Conservation (phyloP, 2,329 filamentous ascomycete species). For the Aspergillus melleus region DNA sequence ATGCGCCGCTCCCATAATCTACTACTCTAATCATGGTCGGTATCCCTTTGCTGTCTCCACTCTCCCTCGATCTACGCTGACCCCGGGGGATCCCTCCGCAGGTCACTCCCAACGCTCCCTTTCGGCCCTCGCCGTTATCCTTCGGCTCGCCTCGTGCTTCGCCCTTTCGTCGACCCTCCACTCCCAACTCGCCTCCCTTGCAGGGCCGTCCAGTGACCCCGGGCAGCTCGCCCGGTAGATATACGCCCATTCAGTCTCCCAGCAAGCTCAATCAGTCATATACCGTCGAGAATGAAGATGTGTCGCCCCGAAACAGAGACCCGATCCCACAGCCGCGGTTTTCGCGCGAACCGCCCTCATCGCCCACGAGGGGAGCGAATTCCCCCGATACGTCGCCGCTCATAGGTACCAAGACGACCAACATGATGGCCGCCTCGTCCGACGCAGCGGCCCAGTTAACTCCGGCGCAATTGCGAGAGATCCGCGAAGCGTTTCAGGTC, state of each 20-base stretch:
- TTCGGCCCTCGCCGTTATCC: slow-evolving; percentile 70
- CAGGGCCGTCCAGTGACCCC: slow-evolving; percentile 51
- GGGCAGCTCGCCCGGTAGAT: slow-evolving; percentile 46
- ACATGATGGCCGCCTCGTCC: slow-evolving; percentile 24
- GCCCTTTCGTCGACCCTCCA: slow-evolving; percentile 66
- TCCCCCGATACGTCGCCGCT: slow-evolving; percentile 30
- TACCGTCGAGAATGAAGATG: slow-evolving; percentile 44
- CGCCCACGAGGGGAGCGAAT: slow-evolving; percentile 38
- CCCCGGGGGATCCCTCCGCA: slow-evolving; percentile 9
- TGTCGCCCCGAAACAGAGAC: slow-evolving; percentile 27
- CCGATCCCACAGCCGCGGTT: slow-evolving; percentile 37
- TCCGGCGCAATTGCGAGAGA: slow-evolving; percentile 76
- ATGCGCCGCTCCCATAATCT: too few relatives aligned
- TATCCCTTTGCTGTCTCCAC: not conserved
- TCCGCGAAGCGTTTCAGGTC: slow-evolving; percentile 92
- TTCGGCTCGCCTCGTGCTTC: slow-evolving; percentile 71
- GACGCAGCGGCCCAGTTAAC: slow-evolving; percentile 59
- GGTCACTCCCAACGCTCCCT: slow-evolving; percentile 56
- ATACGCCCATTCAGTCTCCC: slow-evolving; percentile 46
- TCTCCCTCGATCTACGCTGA: not conserved
- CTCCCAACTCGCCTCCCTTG: slow-evolving; percentile 62
- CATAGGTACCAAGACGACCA: slow-evolving; percentile 24
- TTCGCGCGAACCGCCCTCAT: slow-evolving; percentile 39
- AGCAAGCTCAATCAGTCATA: slow-evolving; percentile 51
- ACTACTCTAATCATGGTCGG: not conserved